Percentiles rank a stretch among this genome's conserved stretches.
Evolutionary conservation across 2,329 filamentous ascomycete species (phyloP).

Genomic region (Aspergillus amoenus): DNA sequence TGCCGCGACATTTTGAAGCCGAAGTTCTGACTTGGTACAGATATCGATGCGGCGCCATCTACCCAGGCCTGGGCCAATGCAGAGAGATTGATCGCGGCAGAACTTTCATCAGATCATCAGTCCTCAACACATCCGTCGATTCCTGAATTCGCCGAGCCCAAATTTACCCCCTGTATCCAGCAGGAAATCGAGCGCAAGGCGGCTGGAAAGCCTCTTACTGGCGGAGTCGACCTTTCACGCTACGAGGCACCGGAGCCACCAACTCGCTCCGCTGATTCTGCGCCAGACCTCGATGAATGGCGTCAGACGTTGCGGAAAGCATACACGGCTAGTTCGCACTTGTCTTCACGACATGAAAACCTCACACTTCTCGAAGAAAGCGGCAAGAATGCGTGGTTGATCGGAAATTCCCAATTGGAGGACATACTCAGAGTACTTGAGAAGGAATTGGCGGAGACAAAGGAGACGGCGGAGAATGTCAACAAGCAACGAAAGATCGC

Average conservation of each 20-base stretch:
- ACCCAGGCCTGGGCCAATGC: conserved; percentile 62
- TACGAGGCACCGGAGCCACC: conserved; percentile 75
- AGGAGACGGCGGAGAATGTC: conserved; percentile 69
- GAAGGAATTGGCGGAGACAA: conserved; percentile 67
- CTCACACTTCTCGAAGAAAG: conserved; percentile 74
- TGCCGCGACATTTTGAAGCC: conserved; percentile 2
- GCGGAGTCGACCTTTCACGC: conserved; percentile 71
- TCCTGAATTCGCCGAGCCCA: conserved; percentile 51
- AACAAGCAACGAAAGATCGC: conserved; percentile 67
- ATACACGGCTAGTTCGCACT: conserved; percentile 59
- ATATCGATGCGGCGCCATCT: conserved; percentile 76
- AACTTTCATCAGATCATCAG: conserved; percentile 55
- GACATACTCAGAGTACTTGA: conserved; percentile 68
- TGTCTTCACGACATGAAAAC: conserved; percentile 57
- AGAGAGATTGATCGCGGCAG: conserved; percentile 66
- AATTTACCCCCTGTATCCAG: conserved; percentile 65
- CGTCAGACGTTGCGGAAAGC: conserved; percentile 53
- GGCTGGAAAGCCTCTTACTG: conserved; percentile 56
- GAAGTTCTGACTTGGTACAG: conserved; percentile 46
- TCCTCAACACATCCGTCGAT: conserved; percentile 59
- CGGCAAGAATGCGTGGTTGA: conserved; percentile 89
- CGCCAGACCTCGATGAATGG: conserved; percentile 48
- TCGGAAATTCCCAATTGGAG: conserved; percentile 79
- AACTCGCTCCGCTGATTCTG: conserved; percentile 34
- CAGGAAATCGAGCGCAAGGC: conserved; percentile 69